Percentiles rank a stretch among this genome's conserved stretches.
phyloP scores from a whole-genome alignment of 2,329 filamentous ascomycete genomes.

The Thelonectria discophora region DNA sequence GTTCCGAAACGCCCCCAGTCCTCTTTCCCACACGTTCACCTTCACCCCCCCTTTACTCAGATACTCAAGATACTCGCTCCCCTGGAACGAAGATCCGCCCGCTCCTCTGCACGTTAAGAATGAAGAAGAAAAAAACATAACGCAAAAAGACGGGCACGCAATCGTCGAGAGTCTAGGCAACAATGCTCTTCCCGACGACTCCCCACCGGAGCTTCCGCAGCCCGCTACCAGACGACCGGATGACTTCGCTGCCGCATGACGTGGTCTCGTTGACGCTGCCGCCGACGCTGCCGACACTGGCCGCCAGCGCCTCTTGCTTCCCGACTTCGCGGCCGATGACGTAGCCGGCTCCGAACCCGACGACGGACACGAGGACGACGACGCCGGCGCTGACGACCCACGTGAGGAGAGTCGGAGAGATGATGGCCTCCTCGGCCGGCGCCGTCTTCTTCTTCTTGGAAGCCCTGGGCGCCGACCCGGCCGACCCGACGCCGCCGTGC shows the following conservation, averaged over 20 bases:
- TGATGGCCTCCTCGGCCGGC: slow-evolving; percentile 51
- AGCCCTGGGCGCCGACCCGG: slow-evolving; percentile 54
- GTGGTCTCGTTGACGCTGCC: slow-evolving; percentile 56
- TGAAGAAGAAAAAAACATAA: slow-evolving; percentile 6
- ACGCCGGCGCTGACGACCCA: slow-evolving; percentile 74
- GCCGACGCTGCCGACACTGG: slow-evolving; percentile 49
- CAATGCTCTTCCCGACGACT: slow-evolving; percentile 59
- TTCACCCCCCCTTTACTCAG: neutral
- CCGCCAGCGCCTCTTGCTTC: slow-evolving; percentile 63
- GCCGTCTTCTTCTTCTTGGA: slow-evolving; percentile 68
- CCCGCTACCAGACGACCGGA: slow-evolving; percentile 60
- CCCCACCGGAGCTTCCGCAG: slow-evolving; percentile 65
- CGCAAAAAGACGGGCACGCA: neutral
- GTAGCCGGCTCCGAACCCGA: slow-evolving; percentile 75
- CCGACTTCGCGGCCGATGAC: slow-evolving; percentile 74
- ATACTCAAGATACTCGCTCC: slow-evolving; percentile 4
- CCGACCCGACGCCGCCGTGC: slow-evolving; percentile 56
- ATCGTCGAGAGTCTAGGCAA: slow-evolving; percentile 48
- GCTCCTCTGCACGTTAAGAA: neutral
- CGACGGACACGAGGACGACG: slow-evolving; percentile 72
- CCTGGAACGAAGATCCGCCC: slow-evolving; percentile 11
- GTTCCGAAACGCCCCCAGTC: slow-evolving; percentile 21
- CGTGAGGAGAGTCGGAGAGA: slow-evolving; percentile 69
- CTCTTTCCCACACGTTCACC: neutral
- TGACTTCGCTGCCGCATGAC: slow-evolving; percentile 63